A percentile compares a stretch with the other conserved stretches of the same genome.
These are phyloP conservation scores for Clitoria ternatea DNA, from an alignment of 306 rosid genomes.

Conservation along the genomic window DNA sequence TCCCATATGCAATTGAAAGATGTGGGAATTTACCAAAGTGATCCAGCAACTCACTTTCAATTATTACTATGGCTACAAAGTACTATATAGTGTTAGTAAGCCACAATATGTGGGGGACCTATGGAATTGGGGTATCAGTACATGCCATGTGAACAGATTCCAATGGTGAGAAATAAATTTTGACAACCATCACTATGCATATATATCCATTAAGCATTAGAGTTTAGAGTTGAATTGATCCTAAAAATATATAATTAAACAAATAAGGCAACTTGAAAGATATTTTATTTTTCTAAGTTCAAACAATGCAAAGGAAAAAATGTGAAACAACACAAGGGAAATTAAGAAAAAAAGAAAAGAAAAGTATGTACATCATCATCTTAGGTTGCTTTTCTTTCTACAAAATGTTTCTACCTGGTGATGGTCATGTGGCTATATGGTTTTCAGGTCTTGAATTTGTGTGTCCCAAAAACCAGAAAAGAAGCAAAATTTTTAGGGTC, in stretches of 20 bases:
- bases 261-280: not conserved
- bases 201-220: no score
- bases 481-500: not conserved
- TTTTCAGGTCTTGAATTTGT: no score
- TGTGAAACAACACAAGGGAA: not conserved
- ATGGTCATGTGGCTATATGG: not conserved
- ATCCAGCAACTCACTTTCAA: not conserved
- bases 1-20: not conserved
- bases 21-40: not conserved
- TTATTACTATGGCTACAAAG: not conserved
- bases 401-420: not conserved
- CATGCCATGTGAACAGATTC: not conserved
- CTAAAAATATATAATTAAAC: not conserved
- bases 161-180: not conserved
- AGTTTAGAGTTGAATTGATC: not conserved
- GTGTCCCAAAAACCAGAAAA: not conserved
- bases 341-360: not conserved
- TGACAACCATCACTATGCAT: not conserved
- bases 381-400: not conserved
- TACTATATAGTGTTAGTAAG: not conserved
- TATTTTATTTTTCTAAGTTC: constrained; percentile 6
- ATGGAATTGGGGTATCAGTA: not conserved
- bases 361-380: constrained; percentile 2
- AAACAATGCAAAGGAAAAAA: not conserved
- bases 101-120: not conserved